phyloP scores from a whole-genome alignment of 176 grass and related monocot genomes.

The Zizania latifolia region DNA sequence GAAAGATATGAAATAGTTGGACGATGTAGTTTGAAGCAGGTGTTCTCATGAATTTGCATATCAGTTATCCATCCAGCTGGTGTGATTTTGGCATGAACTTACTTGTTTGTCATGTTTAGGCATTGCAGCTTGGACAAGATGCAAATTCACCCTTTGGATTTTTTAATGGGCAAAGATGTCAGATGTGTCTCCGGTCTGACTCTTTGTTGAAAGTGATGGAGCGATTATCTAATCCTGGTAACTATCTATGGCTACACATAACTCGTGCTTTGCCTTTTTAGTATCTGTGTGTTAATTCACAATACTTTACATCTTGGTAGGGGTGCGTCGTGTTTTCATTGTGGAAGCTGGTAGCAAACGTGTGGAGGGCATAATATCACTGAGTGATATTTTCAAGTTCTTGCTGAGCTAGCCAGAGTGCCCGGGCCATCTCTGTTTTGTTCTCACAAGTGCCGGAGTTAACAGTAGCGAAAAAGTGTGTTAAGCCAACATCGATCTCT shows the following conservation, averaged over 20 bases:
- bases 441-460: slow-evolving; percentile 28
- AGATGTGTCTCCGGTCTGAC: slow-evolving; percentile 96
- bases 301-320: slow-evolving; percentile 26
- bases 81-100: slow-evolving; percentile 4
- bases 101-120: slow-evolving; percentile 39
- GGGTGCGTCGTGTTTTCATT: slow-evolving; percentile 87
- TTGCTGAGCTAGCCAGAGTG: slow-evolving; percentile 52
- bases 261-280: too few relatives aligned
- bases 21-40: background rate
- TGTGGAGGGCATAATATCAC: slow-evolving; percentile 94
- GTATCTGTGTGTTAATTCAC: background rate
- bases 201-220: slow-evolving; percentile 97
- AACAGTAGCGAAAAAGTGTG: slow-evolving; percentile 49
- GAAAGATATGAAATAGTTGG: too few relatives aligned
- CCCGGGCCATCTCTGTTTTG: slow-evolving; percentile 23
- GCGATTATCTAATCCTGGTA: slow-evolving; percentile 91
- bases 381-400: slow-evolving; percentile 87
- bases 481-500: slow-evolving; percentile 35
- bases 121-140: slow-evolving; percentile 91
- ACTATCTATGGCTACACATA: background rate
- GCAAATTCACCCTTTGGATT: slow-evolving; percentile 60
- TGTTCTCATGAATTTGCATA: background rate
- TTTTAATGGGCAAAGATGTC: slow-evolving; percentile 87
- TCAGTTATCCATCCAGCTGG: background rate
- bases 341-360: slow-evolving; percentile 96